Evolutionary conservation across 75 land plant genomes (phyloP).

Genomic region (Pinus tabuliformis): DNA sequence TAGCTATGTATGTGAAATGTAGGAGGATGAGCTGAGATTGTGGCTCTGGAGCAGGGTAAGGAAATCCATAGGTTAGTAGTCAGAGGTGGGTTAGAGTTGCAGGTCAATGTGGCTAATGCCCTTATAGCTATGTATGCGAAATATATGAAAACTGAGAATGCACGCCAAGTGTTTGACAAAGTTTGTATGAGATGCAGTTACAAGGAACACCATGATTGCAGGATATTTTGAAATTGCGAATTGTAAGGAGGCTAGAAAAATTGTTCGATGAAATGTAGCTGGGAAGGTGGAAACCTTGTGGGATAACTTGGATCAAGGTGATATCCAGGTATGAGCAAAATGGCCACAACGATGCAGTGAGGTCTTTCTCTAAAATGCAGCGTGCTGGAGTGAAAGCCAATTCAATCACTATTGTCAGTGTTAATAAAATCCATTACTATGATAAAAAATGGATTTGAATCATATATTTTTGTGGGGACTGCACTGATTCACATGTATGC

Average conservation of each 20-base stretch:
- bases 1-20: slow-evolving; percentile 74
- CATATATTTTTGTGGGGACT: slow-evolving; percentile 8
- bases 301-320: slow-evolving; percentile 5
- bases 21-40: slow-evolving; percentile 66
- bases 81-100: slow-evolving; percentile 33
- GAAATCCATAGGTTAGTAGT: slow-evolving; percentile 54
- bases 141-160: slow-evolving; percentile 32
- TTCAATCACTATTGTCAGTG: background rate
- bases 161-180: slow-evolving; percentile 45
- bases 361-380: slow-evolving; percentile 27
- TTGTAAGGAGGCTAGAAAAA: background rate
- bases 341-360: slow-evolving; percentile 48
- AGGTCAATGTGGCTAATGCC: slow-evolving; percentile 45
- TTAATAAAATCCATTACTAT: slow-evolving; percentile 17
- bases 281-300: background rate
- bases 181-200: slow-evolving; percentile 37
- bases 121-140: slow-evolving; percentile 71
- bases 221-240: slow-evolving; percentile 30
- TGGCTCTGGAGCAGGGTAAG: slow-evolving; percentile 53
- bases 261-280: background rate
- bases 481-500: slow-evolving; percentile 22
- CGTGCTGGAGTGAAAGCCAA: background rate
- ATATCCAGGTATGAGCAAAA: slow-evolving; percentile 60
- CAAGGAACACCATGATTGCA: slow-evolving; percentile 69
- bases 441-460: slow-evolving; percentile 15